Evolutionary conservation across 306 rosid species (phyloP).

Genomic region (Luffa acutangula): DNA sequence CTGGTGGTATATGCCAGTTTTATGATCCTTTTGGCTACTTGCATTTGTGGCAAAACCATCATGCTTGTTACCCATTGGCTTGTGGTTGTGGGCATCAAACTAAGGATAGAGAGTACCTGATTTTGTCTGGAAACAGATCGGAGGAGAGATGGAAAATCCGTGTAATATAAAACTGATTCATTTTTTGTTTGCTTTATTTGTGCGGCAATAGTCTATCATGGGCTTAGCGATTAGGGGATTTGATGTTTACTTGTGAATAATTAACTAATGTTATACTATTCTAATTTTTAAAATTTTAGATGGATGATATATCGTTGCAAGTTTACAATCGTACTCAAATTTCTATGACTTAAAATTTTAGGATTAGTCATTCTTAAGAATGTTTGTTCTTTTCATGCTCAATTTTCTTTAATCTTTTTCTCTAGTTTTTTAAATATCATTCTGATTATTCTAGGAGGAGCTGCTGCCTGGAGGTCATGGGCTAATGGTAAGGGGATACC

Average conservation of each 20-base stretch:
- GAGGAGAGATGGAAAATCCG: background rate
- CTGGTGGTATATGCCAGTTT: background rate
- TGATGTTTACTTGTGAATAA: background rate
- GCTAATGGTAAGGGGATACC: constrained; percentile 91
- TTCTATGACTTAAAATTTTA: background rate
- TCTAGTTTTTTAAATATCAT: background rate
- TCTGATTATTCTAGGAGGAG: constrained; percentile 46
- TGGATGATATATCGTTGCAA: background rate
- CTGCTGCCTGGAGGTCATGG: constrained; percentile 99
- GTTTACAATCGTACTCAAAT: background rate
- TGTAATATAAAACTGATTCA: background rate
- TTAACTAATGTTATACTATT: background rate
- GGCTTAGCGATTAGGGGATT: background rate
- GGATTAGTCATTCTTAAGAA: background rate
- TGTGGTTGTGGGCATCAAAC: background rate
- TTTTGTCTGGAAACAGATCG: background rate
- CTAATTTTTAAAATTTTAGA: background rate
- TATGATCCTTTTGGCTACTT: background rate
- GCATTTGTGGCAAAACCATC: background rate
- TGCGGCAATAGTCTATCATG: background rate
- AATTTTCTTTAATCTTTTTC: background rate
- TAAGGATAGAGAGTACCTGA: background rate
- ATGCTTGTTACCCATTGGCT: background rate
- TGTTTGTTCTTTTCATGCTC: background rate
- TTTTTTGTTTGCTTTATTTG: background rate